A percentile compares a stretch with the other conserved stretches of the same genome.
Conservation (phyloP, 305 asterid genomes). For the Fraxinus greggii region DNA sequence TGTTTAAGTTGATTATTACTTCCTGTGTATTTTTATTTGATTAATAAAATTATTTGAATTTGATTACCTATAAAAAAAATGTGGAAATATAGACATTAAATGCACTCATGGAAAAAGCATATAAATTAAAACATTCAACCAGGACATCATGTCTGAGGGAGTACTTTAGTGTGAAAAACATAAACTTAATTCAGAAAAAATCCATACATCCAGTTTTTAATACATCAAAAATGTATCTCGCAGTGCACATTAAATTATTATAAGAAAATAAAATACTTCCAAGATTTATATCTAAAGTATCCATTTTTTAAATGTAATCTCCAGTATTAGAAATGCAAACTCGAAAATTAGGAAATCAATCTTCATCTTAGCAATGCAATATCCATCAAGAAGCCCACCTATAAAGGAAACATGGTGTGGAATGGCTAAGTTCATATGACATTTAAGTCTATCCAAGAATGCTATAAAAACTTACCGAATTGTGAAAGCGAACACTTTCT, state of each 20-base stretch:
- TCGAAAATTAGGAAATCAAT: background rate
- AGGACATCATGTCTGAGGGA: background rate
- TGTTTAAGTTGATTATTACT: no score
- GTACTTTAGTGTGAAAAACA: background rate
- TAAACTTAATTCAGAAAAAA: background rate
- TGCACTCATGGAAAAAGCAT: background rate
- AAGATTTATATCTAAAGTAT: background rate
- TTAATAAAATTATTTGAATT: no score
- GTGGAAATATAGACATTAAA: background rate
- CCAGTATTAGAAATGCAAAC: background rate
- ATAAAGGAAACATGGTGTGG: background rate
- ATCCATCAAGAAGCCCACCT: background rate
- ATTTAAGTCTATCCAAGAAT: background rate
- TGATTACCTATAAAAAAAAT: no score
- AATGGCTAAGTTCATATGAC: background rate
- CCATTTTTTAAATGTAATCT: background rate
- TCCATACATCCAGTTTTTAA: background rate
- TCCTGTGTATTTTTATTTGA: no score
- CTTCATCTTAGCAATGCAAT: background rate
- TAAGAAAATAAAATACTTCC: background rate
- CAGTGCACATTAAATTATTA: background rate
- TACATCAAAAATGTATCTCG: background rate
- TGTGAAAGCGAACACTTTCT: background rate
- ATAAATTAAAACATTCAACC: background rate
- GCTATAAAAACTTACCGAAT: background rate